Base-by-base conservation (phyloP, 2,329 filamentous ascomycete genomes). In the Beauveria sp. region DNA sequence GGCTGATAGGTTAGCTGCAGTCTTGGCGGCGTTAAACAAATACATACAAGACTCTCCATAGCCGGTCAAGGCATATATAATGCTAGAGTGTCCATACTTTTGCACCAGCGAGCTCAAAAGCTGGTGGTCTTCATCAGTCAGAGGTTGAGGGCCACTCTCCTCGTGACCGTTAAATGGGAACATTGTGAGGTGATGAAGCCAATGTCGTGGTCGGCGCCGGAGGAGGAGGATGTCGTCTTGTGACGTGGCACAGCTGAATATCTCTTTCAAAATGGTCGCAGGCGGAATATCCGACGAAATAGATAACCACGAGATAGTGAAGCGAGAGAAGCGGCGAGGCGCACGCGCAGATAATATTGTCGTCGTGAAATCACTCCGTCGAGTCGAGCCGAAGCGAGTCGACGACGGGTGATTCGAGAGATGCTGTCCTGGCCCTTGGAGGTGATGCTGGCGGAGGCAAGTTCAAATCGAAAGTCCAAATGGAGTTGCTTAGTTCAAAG, bases 41-140 rank as follows among this genome's bases (percentile, higher is more conserved):
- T 26, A 71, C 74, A 70, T 69, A 76, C 74, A 76, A 55, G 74
- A 72, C 55, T 72, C 67, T 56, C 71, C 71, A 40, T 73, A 71
- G 61, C 72, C 72, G 22, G 70, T 73, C 58, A 76, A 57, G 52
- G 74, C 73, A 63, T 70, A 74, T n/a, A 73, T 65, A 20, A 76
- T 69, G 61, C 73, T 76, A 1, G 70, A 69, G 34, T 75, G 68
- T 42, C 74, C 74, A 67, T 76, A 76, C 56, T 73, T 73, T 59
- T 74, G 74, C 7, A 73, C 71, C 24, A 76, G 72, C 22, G 69
- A 68, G 28, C 75, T 60, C 31, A 76, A 69, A 24, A 74, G 66
- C 50, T 75, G 74, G 64, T 75, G 74, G 63, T 76, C 74, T 52
- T 76, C 74, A 8, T 76, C 74, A 40, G 71, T 64, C 59, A 76